Percentiles rank a stretch among this genome's conserved stretches.
Conservation (phyloP, 139 green algal species). For the Axilococcus clingmanii region DNA sequence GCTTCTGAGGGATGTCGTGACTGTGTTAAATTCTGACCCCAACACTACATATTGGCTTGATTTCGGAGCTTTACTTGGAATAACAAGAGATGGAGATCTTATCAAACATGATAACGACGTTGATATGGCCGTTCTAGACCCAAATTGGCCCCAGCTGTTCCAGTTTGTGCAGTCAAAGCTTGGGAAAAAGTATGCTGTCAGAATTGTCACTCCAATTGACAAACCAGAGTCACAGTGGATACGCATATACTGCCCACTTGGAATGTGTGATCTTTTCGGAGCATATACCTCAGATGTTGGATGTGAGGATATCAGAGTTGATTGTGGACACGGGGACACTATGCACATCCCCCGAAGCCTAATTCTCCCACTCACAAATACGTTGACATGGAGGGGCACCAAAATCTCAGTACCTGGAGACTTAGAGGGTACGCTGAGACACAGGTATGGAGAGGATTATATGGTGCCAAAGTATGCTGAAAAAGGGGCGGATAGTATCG, state of each 20-base stretch:
- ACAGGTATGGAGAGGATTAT: conserved; percentile 29
- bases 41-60: conserved; percentile 36
- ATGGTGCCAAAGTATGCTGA: conserved; percentile 9
- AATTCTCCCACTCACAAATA: conserved; percentile 19
- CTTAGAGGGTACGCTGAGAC: conserved; percentile 16
- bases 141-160: conserved; percentile 29
- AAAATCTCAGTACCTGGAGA: conserved; percentile 8
- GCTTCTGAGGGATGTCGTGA: too few relatives aligned
- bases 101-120: conserved; percentile 47
- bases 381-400: conserved; percentile 14
- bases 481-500: conserved; percentile 14
- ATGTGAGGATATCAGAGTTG: conserved; percentile 5
- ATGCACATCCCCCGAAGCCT: conserved; percentile 9
- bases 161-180: conserved; percentile 3
- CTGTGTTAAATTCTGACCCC: too few relatives aligned
- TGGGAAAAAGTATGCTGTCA: conserved; percentile 14
- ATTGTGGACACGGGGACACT: conserved; percentile 23
- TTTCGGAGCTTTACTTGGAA: conserved; percentile 32
- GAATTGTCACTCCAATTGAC: conserved; percentile 21
- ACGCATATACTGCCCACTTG: conserved; percentile 27
- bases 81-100: conserved; percentile 18
- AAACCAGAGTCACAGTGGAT: conserved; percentile 23
- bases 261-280: conserved; percentile 24
- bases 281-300: too few relatives aligned
- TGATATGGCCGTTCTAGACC: conserved; percentile 32